phyloP scores from a whole-genome alignment of 768 basidiomycete species.

The Pleurotus ostreatus region DNA sequence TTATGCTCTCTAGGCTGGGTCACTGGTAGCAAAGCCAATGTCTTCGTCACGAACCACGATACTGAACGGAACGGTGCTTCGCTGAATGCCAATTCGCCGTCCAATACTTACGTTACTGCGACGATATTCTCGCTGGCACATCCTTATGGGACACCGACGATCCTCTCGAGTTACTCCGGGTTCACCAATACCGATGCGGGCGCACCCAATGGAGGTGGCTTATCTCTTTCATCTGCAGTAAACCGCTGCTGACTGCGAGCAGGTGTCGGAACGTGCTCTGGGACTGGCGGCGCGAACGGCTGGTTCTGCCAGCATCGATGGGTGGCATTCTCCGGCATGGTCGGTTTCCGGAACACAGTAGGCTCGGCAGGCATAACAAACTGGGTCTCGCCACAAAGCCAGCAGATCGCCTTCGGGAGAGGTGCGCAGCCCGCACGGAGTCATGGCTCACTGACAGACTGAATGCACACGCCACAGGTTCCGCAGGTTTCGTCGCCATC shows the following conservation, averaged over 20 bases:
- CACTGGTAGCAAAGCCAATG: conserved; percentile 46
- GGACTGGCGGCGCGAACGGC: conserved; percentile 47
- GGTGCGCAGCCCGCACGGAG: conserved; percentile 28
- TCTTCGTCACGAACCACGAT: conserved; percentile 69
- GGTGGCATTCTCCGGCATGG: conserved; percentile 55
- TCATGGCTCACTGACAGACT: too few relatives aligned
- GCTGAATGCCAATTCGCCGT: conserved; percentile 54
- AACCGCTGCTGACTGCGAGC: too few relatives aligned
- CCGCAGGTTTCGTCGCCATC: conserved; percentile 60
- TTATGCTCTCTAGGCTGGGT: conserved; percentile 47
- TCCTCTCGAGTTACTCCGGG: conserved; percentile 53
- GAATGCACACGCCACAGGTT: conserved; percentile 26
- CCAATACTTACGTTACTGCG: conserved; percentile 60
- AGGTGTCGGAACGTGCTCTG: conserved; percentile 42
- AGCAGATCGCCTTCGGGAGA: conserved; percentile 66
- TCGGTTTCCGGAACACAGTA: conserved; percentile 60
- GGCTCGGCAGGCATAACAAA: conserved; percentile 45
- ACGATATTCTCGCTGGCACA: conserved; percentile 64
- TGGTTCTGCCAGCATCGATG: conserved; percentile 70
- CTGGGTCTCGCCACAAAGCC: conserved; percentile 53
- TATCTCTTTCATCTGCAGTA: too few relatives aligned
- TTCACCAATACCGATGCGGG: conserved; percentile 50
- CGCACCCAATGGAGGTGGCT: conserved; percentile 49
- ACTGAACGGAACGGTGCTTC: conserved; percentile 62
- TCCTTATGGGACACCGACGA: conserved; percentile 60